Percentiles rank a stretch among this genome's conserved stretches.
phyloP scores from a whole-genome alignment of 140 eudicot species.

The Cichorium intybus region DNA sequence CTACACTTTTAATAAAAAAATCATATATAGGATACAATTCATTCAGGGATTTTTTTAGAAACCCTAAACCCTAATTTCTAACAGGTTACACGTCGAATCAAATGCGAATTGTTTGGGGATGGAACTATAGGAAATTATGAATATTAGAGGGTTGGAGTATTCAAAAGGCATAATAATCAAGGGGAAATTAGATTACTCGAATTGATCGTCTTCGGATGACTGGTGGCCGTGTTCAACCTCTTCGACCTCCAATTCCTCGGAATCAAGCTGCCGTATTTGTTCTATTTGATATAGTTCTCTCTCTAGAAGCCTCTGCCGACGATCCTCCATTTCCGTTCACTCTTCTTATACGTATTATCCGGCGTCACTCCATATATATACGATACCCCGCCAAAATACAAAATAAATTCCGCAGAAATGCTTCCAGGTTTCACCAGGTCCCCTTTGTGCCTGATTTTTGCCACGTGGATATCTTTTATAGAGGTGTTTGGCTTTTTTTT shows the following conservation, averaged over 20 bases:
- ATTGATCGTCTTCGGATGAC: slow-evolving; percentile 53
- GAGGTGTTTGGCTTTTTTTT: not conserved
- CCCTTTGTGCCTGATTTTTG: not conserved
- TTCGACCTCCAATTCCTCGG: slow-evolving; percentile 80
- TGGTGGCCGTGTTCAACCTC: slow-evolving; percentile 71
- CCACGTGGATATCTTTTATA: slow-evolving; percentile 1
- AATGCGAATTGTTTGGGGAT: not conserved
- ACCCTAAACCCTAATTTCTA: slow-evolving; percentile 28
- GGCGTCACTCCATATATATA: slow-evolving; percentile 22
- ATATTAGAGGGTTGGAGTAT: not conserved
- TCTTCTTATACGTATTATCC: not conserved
- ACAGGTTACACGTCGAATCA: slow-evolving; percentile 3
- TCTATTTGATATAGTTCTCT: slow-evolving; percentile 69
- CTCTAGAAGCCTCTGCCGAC: slow-evolving; percentile 40
- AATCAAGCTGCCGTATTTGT: slow-evolving; percentile 71
- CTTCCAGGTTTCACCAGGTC: not conserved
- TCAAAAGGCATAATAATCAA: not conserved
- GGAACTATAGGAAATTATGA: not conserved
- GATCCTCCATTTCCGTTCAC: slow-evolving; percentile 50
- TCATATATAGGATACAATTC: not conserved
- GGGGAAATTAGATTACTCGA: slow-evolving; percentile 14
- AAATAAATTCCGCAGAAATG: slow-evolving; percentile 1
- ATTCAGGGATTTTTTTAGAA: not conserved
- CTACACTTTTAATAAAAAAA: not conserved
- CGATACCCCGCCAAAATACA: slow-evolving; percentile 22